Evolutionary conservation across 805 yeast species (phyloP).

Genomic region (Suhomyces sp.): DNA sequence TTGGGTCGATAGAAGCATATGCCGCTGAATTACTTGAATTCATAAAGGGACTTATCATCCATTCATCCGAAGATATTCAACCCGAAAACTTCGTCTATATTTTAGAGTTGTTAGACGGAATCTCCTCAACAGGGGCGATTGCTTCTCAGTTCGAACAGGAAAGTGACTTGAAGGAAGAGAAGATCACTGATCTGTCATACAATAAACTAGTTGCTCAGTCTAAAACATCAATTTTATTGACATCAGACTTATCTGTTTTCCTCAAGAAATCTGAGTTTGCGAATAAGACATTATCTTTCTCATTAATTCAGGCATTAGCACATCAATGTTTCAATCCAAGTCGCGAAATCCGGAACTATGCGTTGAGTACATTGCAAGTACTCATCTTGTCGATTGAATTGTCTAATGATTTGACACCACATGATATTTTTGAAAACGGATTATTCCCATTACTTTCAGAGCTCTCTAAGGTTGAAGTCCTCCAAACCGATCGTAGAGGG

Average conservation of each 20-base stretch:
- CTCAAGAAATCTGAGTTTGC: constrained; percentile 33
- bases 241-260: constrained; percentile 48
- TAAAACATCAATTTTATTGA: constrained; percentile 59
- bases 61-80: constrained; percentile 37
- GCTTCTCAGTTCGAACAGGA: constrained; percentile 78
- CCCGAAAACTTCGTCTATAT: constrained; percentile 60
- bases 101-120: constrained; percentile 72
- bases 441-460: constrained; percentile 71
- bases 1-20: constrained; percentile 46
- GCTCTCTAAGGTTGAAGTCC: constrained; percentile 60
- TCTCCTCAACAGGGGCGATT: constrained; percentile 77
- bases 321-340: constrained; percentile 91
- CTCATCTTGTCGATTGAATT: constrained; percentile 44
- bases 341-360: constrained; percentile 66
- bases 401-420: constrained; percentile 43
- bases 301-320: constrained; percentile 78
- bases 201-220: constrained; percentile 51
- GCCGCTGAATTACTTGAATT: constrained; percentile 48
- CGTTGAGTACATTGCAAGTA: constrained; percentile 59
- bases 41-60: constrained; percentile 40
- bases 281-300: constrained; percentile 45
- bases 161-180: constrained; percentile 47
- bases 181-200: constrained; percentile 2
- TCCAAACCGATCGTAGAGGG: constrained; percentile 58
- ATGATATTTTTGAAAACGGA: constrained; percentile 67